phyloP scores from a whole-genome alignment of 2,329 filamentous ascomycete genomes.

The Ophiocordyceps australis region DNA sequence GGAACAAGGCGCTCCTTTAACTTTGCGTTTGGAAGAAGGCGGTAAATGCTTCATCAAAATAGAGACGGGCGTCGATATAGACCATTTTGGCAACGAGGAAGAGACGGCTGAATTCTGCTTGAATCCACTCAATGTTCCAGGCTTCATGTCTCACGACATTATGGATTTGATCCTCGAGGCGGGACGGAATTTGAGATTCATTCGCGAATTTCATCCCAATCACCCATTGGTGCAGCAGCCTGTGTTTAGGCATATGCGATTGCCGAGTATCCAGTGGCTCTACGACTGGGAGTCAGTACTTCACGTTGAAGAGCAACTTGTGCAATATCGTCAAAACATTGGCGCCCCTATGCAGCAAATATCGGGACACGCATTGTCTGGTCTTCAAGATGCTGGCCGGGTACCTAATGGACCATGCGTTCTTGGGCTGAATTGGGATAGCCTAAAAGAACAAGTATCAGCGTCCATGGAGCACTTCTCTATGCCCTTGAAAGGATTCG shows the following conservation, averaged over 20 bases:
- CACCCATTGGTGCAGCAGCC: conserved; percentile 46
- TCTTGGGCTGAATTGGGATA: conserved; percentile 26
- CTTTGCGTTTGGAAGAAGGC: conserved; percentile 22
- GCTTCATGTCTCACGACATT: conserved; percentile 54
- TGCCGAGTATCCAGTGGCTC: conserved; percentile 46
- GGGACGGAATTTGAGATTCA: conserved; percentile 55
- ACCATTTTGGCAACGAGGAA: conserved; percentile 39
- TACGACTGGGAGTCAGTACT: conserved; percentile 57
- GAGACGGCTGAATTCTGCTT: conserved; percentile 44
- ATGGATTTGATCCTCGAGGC: conserved; percentile 60
- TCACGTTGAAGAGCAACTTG: conserved; percentile 39
- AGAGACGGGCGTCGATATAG: conserved; percentile 31
- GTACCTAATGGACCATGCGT: too few relatives aligned
- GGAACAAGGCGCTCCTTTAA: conserved; percentile 35
- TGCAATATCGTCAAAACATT: conserved; percentile 13
- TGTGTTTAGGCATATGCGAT: conserved; percentile 23
- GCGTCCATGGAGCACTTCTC: conserved; percentile 28
- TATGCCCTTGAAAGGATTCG: conserved; percentile 11
- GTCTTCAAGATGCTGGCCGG: too few relatives aligned
- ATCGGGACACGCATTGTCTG: too few relatives aligned
- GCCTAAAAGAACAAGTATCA: conserved; percentile 28
- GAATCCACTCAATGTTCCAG: conserved; percentile 46
- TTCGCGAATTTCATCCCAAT: conserved; percentile 50
- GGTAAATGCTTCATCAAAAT: conserved; percentile 43
- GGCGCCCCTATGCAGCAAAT: too few relatives aligned